Evolutionary conservation across 352 stramenopile species (phyloP), one percentile per base, ranked within the genome.

Genomic region (Pythium aquatile): DNA sequence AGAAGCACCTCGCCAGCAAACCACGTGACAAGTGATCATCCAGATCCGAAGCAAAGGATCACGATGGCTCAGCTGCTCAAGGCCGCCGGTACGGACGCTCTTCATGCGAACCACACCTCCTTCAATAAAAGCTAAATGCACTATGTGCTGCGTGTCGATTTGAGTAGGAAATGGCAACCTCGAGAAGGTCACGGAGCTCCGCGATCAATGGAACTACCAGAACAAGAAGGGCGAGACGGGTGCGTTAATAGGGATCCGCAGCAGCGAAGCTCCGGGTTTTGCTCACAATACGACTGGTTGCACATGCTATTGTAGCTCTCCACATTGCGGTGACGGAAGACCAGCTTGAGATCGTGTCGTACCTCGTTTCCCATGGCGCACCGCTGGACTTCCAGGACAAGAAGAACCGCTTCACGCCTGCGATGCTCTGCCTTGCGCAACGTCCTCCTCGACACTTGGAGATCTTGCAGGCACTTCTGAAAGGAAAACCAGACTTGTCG

Each of bases 201-300:
- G 80, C 47, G 80, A 78, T 32, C 74, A 90, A 52, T 90, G 81
- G 80, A 75, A 68, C 58, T 81, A 78, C 58, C 81, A 93, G 70
- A 93, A 93, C 74, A 93, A 93, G 68, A 93, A 91, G 73, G 84
- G 84, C 55, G 81, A 91, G 56, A 89, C 81, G 3, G 84, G 84
- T 93, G 29, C 5, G 16, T 67, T 32, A 68, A 42, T 29, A 17
- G 17, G 2, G 55, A 51, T 28, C 44, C 5, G 29, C 5, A 35
- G 32, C 32, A 35, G 32, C 8, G 32, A 9, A 9, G 5, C 32
- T 35, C 32, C 32, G 5, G 32, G 5, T 5, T 35, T 9, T 35
- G 3, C 35, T 42, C 35, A 42, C 7, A 2, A 16, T 14, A 16
- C 35, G 10, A 42, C 7, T 42, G 35, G 16, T 9, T 61, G 13